A percentile compares a stretch with the other conserved stretches of the same genome.
Evolutionary conservation across 176 grass and related monocot genomes (phyloP).

Genomic region (Oryza rufipogon): DNA sequence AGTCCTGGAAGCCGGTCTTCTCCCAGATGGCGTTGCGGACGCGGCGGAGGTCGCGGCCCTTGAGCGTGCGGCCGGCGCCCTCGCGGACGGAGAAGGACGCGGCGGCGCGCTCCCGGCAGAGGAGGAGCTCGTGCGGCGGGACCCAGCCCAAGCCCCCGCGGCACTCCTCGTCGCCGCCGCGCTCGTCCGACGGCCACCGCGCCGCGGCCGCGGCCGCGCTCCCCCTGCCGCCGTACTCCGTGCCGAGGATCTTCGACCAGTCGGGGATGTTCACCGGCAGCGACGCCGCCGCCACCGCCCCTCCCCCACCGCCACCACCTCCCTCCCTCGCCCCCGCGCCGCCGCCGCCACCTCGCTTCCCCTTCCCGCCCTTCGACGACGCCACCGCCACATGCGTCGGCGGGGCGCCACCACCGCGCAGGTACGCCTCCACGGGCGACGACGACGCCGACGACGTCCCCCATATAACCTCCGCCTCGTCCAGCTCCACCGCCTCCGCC

Average conservation of each 20-base stretch:
- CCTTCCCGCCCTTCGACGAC: conserved; percentile 37
- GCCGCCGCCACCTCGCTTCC: background rate
- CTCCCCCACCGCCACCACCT: background rate
- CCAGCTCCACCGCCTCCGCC: conserved; percentile 34
- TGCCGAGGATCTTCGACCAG: conserved; percentile 85
- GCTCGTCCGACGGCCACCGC: conserved; percentile 41
- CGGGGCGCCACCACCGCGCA: background rate
- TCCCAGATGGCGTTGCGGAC: conserved; percentile 98
- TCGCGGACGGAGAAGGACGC: conserved; percentile 91
- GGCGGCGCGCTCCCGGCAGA: conserved; percentile 56
- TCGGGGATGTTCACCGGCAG: conserved; percentile 88
- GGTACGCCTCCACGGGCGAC: conserved; percentile 33
- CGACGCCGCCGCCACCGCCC: conserved; percentile 35
- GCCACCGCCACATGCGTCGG: conserved; percentile 1
- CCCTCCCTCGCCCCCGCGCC: too few relatives aligned
- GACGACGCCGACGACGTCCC: conserved; percentile 31
- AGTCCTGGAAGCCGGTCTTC: conserved; percentile 95
- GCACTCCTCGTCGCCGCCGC: conserved; percentile 30
- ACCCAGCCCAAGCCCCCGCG: conserved; percentile 38
- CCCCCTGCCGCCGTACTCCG: conserved; percentile 53
- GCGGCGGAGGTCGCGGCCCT: conserved; percentile 91
- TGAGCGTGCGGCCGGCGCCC: conserved; percentile 86
- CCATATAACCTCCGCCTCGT: conserved; percentile 85
- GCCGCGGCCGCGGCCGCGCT: conserved; percentile 14
- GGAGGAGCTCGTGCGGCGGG: conserved; percentile 90